Base-by-base conservation (phyloP, 2,329 filamentous ascomycete genomes). In the Botryosphaeria agaves region DNA sequence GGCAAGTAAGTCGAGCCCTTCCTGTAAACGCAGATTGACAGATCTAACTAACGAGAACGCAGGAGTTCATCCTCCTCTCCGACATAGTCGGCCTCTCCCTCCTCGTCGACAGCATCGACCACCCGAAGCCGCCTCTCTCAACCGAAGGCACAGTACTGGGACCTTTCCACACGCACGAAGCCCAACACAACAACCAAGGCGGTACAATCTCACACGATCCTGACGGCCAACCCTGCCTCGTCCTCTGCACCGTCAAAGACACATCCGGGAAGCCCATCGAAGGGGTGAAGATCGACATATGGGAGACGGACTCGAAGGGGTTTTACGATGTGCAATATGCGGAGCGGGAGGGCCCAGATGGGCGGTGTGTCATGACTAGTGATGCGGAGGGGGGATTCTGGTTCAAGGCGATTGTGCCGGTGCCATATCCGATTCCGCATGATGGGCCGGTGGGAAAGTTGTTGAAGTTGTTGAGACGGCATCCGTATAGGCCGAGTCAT, bases 401-500 rank as follows among this genome's bases (percentile, higher is more conserved):
- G 74, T 92, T 91, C 59, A 75, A 73, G 44, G 81, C 76, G 0
- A 82, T 92, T 47, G 74, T 76, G 35, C 84, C 84, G 0, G 82
- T 92, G 34, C 73, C 76, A 31, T 93, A 92, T 53, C 76, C 80
- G 0, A 89, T 91, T 43, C 81, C 82, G 1, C 65, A 81, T 42
- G 82, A 92, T 52, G 81, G 80, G 6, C 83, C 84, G 0, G 82
- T 92, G 1, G 84, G 81, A 1, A 69, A 72, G 52, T 48, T 89
- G 40, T 54, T 89, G 42, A 56, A 59, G 47, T 51, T 57, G 43
- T 48, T 89, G 42, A 63, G 66, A n/a, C 60, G 82, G n/a, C 82
- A 89, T 55, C 72, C 72, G 33, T 85, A 72, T 58, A 58, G 82
- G 31, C 82, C 81, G 1, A 69, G 73, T 14, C 81, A 89, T 51